Base-by-base conservation (phyloP, 163 green algal genomes). In the Volvox carteri region DNA sequence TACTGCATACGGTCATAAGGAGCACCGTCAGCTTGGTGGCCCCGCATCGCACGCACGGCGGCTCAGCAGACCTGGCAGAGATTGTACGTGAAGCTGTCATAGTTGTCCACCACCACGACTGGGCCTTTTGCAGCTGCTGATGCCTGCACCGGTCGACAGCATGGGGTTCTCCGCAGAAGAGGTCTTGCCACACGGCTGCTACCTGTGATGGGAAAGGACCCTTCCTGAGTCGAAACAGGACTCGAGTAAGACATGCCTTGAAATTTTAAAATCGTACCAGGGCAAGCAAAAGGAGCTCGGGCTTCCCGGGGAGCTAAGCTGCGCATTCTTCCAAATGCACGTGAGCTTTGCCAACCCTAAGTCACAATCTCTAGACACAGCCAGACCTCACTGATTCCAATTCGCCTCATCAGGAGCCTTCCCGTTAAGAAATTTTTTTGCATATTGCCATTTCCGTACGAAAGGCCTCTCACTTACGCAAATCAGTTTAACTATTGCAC, bases 51-150 rank as follows among this genome's bases (percentile, higher is more conserved):
- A 76, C 48, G 37, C 79, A 25, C 58, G 58, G 54, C 79, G 65
- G 60, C 80, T 41, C 35, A 78, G n/a, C 92, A 11, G 35, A 98
- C 96, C 95, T 99, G 98, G 54, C 92, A 98, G 11, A 99, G 90
- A 90, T 99, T 99, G 92, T 99, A 99, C 0, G 98, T 99, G 92
- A 99, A 99, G 86, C 94, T 98, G 88, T 99, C 98, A 89, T 99
- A 99, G 94, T 99, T 99, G 92, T 99, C 98, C 7, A 99, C 93
- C 0, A 99, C 94, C 0, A 99, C 94, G 0, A 99, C 95, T 1
- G 95, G 95, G 0, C 95, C 96, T 37, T 90, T 92, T 33, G 68
- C 58, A 28, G 80, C 81, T 37, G 85, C 84, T 46, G 39, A 18
- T 19, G n/a, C 37, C 11, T 52, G 46, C 1, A 60, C 68, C 12